A percentile compares a stretch with the other conserved stretches of the same genome.
These are phyloP conservation scores for Musa beccarii DNA, from an alignment of 176 grass and related monocot genomes.

Conservation along the genomic window DNA sequence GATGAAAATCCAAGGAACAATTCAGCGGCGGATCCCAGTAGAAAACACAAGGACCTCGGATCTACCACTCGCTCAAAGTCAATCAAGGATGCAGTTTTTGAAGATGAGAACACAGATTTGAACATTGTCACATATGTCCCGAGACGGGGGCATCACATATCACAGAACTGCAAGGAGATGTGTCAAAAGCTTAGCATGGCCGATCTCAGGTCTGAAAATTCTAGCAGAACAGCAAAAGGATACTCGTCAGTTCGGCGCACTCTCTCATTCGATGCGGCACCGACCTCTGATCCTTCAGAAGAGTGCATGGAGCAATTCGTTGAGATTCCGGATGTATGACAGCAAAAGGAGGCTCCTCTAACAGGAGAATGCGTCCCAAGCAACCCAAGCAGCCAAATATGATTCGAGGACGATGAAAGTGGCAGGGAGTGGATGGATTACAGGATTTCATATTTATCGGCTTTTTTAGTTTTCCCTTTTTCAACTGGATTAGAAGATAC, in stretches of 20 bases:
- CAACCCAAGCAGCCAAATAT: slow-evolving; percentile 19
- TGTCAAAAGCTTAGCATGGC: slow-evolving; percentile 19
- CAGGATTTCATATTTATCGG: background rate
- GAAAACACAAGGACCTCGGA: background rate
- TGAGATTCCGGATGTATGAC: slow-evolving; percentile 21
- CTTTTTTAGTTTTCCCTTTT: too few species aligned
- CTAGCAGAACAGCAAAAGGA: slow-evolving; percentile 27
- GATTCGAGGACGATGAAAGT: slow-evolving; percentile 26
- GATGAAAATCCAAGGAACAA: too few species aligned
- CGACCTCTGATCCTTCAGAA: slow-evolving; percentile 17
- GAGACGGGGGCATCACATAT: slow-evolving; percentile 30
- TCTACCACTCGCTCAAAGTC: slow-evolving; percentile 8
- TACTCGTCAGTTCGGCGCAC: slow-evolving; percentile 22
- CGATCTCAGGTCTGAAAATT: slow-evolving; percentile 21
- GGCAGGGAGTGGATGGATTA: slow-evolving; percentile 9
- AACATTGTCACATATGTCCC: slow-evolving; percentile 34
- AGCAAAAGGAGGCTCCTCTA: slow-evolving; percentile 9
- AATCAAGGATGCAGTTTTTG: slow-evolving; percentile 7
- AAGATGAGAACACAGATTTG: slow-evolving; percentile 24
- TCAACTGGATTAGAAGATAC: background rate
- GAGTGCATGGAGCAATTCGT: slow-evolving; percentile 4
- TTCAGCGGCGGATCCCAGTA: too few species aligned
- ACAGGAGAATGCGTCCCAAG: slow-evolving; percentile 13
- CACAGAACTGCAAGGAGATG: slow-evolving; percentile 16
- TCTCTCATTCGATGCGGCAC: slow-evolving; percentile 28